phyloP scores from a whole-genome alignment of 2,329 filamentous ascomycete genomes.

The Bretziella fagacearum region DNA sequence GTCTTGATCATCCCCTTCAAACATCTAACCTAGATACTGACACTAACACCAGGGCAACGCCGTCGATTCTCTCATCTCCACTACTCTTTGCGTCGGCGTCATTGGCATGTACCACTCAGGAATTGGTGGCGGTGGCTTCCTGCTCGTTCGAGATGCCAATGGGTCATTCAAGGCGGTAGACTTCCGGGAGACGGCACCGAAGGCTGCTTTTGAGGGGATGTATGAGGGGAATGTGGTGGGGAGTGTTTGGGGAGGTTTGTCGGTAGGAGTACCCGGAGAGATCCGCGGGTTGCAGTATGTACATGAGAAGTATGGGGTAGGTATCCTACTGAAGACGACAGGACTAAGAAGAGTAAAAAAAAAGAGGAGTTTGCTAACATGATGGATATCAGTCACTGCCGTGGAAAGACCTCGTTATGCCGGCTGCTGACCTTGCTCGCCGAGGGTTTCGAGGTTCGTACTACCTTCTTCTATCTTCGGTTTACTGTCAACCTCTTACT shows the following conservation, averaged over 20 bases:
- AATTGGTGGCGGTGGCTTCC: conserved; percentile 82
- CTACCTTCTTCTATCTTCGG: background rate
- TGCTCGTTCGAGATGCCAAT: conserved; percentile 54
- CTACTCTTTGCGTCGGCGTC: conserved; percentile 58
- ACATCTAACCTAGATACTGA: background rate
- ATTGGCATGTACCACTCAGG: conserved; percentile 65
- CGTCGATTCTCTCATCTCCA: conserved; percentile 58
- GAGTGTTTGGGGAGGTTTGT: conserved; percentile 56
- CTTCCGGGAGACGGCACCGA: conserved; percentile 76
- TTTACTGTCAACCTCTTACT: conserved; percentile 5
- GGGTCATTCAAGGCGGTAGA: conserved; percentile 78
- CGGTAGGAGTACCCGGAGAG: conserved; percentile 56
- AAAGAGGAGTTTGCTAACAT: background rate
- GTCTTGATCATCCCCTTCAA: conserved; percentile 16
- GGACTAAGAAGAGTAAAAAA: background rate
- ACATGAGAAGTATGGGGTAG: conserved; percentile 52
- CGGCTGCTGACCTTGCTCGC: conserved; percentile 56
- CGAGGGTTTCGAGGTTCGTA: conserved; percentile 44
- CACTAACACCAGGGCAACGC: conserved; percentile 44
- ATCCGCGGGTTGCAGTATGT: conserved; percentile 64
- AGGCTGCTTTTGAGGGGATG: conserved; percentile 70
- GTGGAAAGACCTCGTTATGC: conserved; percentile 56
- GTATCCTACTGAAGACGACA: background rate
- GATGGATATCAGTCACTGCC: conserved; percentile 26
- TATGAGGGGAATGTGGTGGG: conserved; percentile 51